A percentile compares a stretch with the other conserved stretches of the same genome.
Evolutionary conservation across 176 grass and related monocot genomes (phyloP).

Genomic region (Phoenix roebelenii): DNA sequence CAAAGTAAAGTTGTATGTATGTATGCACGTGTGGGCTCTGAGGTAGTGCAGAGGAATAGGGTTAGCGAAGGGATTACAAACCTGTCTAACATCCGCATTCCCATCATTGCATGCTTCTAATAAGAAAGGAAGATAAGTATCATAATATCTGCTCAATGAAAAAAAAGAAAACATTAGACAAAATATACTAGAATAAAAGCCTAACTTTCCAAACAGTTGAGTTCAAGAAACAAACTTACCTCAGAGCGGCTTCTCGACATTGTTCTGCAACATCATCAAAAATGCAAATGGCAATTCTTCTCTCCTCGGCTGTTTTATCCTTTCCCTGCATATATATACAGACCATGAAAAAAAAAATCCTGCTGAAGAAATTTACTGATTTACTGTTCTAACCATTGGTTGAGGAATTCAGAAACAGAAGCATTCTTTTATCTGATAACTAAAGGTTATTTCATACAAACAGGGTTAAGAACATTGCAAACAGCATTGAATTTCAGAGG

Average conservation of each 20-base stretch:
- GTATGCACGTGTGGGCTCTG: neutral
- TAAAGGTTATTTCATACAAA: no score
- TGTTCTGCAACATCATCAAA: constrained; percentile 99
- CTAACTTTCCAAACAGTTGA: neutral
- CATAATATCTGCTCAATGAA: constrained; percentile 64
- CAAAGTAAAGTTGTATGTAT: neutral
- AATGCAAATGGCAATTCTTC: constrained; percentile 97
- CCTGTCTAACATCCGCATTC: constrained; percentile 89
- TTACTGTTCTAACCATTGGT: no score
- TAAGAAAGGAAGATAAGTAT: constrained; percentile 92
- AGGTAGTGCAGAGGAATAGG: neutral
- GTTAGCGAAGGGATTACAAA: constrained; percentile 10
- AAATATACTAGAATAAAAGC: neutral
- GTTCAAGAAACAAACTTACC: constrained; percentile 26
- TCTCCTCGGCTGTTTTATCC: constrained; percentile 96
- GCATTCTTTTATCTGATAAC: no score
- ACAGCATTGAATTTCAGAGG: no score
- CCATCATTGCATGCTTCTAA: constrained; percentile 93
- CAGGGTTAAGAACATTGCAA: no score
- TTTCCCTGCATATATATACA: constrained; percentile 58
- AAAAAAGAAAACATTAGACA: constrained; percentile 10
- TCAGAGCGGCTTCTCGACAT: constrained; percentile 74
- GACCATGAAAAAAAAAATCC: neutral
- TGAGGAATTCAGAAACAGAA: no score
- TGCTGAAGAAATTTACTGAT: neutral